These are phyloP conservation scores for Hypholoma fasciculare DNA, from an alignment of 768 basidiomycete genomes.

Conservation along the genomic window DNA sequence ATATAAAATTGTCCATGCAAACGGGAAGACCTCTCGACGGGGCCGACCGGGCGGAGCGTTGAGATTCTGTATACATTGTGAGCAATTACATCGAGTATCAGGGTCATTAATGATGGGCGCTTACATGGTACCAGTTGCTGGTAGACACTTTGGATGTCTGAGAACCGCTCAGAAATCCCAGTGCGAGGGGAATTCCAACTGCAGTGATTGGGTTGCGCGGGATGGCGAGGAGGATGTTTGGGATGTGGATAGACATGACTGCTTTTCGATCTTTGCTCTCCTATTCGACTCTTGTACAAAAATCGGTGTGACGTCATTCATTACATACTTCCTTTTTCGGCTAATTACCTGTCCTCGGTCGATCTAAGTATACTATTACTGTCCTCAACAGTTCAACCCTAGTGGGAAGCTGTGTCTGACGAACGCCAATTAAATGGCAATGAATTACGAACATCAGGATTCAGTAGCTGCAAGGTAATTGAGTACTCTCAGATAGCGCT, in stretches of 20 bases:
- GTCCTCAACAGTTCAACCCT: no score
- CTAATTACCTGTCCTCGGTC: neutral
- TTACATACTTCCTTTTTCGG: neutral
- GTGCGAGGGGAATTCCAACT: slow-evolving; percentile 56
- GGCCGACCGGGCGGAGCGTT: slow-evolving; percentile 51
- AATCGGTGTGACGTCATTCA: slow-evolving; percentile 12
- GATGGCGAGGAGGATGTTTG: slow-evolving; percentile 50
- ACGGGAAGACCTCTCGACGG: slow-evolving; percentile 53
- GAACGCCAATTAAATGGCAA: no score
- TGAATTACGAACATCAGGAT: no score
- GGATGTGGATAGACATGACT: slow-evolving; percentile 34
- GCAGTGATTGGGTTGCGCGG: slow-evolving; percentile 59
- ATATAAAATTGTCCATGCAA: slow-evolving; percentile 57
- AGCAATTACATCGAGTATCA: neutral
- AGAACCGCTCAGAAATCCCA: slow-evolving; percentile 54
- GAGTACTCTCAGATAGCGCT: no score
- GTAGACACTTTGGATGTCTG: slow-evolving; percentile 45
- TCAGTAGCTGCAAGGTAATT: no score
- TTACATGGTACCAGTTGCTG: slow-evolving; percentile 61
- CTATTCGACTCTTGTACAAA: slow-evolving; percentile 8
- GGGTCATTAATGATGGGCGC: slow-evolving; percentile 10
- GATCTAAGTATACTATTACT: no score
- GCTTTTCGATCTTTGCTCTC: neutral
- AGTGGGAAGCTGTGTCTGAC: no score
- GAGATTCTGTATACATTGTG: slow-evolving; percentile 36